Conservation (phyloP, 2,329 filamentous ascomycete genomes). For the Colletotrichum chrysophilum region DNA sequence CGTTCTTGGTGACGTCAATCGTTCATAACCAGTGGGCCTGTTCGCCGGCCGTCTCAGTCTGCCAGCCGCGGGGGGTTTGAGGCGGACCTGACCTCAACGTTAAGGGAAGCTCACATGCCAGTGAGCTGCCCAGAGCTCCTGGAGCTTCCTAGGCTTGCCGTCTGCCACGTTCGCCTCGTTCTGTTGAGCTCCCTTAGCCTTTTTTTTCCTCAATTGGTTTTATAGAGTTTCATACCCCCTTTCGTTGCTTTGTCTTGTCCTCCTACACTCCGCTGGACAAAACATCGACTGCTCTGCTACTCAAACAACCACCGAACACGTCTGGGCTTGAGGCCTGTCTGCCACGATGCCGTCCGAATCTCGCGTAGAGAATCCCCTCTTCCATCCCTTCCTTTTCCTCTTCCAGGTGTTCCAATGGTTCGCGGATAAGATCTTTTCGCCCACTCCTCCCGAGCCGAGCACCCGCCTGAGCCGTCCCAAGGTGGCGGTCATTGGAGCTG, state of each 20-base stretch:
- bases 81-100: background rate
- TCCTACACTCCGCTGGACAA: background rate
- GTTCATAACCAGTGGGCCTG: conserved; percentile 4
- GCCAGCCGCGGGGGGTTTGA: background rate
- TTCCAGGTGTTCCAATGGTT: conserved; percentile 72
- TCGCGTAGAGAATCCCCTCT: conserved; percentile 42
- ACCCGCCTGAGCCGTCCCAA: conserved; percentile 64
- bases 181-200: background rate
- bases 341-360: conserved; percentile 36
- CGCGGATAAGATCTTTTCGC: conserved; percentile 69
- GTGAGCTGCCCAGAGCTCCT: conserved; percentile 11
- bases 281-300: background rate
- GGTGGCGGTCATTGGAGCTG: conserved; percentile 73
- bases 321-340: background rate
- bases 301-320: background rate
- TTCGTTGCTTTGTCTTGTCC: background rate
- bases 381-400: conserved; percentile 64
- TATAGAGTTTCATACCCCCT: background rate
- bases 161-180: background rate
- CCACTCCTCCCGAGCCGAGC: conserved; percentile 67
- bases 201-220: background rate
- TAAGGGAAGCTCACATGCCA: conserved; percentile 6
- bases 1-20: conserved; percentile 18
- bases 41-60: conserved; percentile 2
- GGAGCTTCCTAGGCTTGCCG: conserved; percentile 9